Evolutionary conservation across 2,329 filamentous ascomycete species (phyloP), one percentile per base, ranked within the genome.

Genomic region (Trichothecium roseum): DNA sequence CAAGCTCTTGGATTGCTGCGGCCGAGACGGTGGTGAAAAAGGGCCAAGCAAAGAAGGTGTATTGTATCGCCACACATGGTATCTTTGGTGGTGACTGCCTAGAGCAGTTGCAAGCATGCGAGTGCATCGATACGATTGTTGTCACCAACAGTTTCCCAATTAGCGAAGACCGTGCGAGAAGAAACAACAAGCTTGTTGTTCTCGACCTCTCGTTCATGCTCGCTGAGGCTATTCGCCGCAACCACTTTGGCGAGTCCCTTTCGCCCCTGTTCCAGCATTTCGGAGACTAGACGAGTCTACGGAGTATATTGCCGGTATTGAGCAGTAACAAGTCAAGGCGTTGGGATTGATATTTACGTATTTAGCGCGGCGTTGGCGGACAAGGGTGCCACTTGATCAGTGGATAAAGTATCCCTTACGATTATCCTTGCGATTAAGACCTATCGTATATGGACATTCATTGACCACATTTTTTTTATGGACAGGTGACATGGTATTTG

Each of bases 81-180:
- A 74, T 98, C 26, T 96, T 98, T 57, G 88, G 88, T 16, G 83
- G 80, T 31, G 84, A 95, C 53, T 85, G 84, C 44, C 73, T 98
- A 13, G 81, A 87, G 50, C 85, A 95, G 57, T 77, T 98, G 64
- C 81, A 94, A 56, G 78, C 78, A 33, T 96, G 91, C 66, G 82
- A 89, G 48, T 93, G 86, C 63, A 96, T 98, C 54, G 81, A 95
- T 55, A 73, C 81, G 49, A 89, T 98, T 47, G 78, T 98, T 37
- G 88, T 96, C 49, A 98, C 91, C 24, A 96, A 98, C 63, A 93
- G 88, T 37, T 96, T 96, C 58, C 91, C 91, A 3, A 93, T 98
- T 44, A 73, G 79, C 16, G 77, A 81, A 38, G 77, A 84, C 44
- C 80, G 82, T 57, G 69, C 76, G 24, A 74, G 68, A 46, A 74